A percentile compares a stretch with the other conserved stretches of the same genome.
Evolutionary conservation across 176 grass and related monocot species (phyloP).

Genomic region (Cenchrus americanus): DNA sequence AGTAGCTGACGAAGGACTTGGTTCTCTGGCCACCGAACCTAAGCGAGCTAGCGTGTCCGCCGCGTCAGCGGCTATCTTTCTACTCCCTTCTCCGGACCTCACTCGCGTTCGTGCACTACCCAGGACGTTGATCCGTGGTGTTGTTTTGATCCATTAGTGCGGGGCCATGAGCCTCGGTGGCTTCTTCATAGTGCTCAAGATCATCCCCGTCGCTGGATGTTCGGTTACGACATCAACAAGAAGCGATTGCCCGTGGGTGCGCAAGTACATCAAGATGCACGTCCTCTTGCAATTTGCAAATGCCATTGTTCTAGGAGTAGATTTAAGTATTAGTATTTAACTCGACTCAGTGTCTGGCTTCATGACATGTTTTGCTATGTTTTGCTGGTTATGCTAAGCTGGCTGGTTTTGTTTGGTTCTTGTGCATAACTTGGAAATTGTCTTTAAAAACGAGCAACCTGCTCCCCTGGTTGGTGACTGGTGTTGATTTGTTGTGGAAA

Average conservation of each 20-base stretch:
- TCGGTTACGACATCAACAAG: slow-evolving; percentile 98
- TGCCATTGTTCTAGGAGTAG: neutral
- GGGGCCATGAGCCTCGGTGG: slow-evolving; percentile 76
- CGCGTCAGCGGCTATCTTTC: slow-evolving; percentile 52
- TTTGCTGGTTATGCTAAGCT: neutral
- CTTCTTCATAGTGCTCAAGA: slow-evolving; percentile 55
- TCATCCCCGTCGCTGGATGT: slow-evolving; percentile 87
- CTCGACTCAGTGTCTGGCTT: slow-evolving; percentile 8
- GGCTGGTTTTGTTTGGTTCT: neutral
- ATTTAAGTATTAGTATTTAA: neutral
- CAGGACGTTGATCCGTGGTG: slow-evolving; percentile 58
- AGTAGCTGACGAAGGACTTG: slow-evolving; percentile 24
- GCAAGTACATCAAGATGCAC: neutral
- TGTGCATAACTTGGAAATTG: neutral
- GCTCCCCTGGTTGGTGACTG: no score
- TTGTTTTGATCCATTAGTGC: slow-evolving; percentile 66
- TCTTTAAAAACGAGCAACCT: neutral
- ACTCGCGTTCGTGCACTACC: slow-evolving; percentile 76
- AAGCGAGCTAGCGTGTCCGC: slow-evolving; percentile 28
- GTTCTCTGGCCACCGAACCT: slow-evolving; percentile 74
- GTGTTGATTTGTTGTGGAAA: no score
- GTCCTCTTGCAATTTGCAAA: neutral
- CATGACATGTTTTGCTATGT: neutral
- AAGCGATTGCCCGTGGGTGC: slow-evolving; percentile 78
- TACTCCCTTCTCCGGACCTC: slow-evolving; percentile 91